These are phyloP conservation scores for Colletotrichum gloeosporioides DNA, from an alignment of 2,329 filamentous ascomycete genomes.

Conservation along the genomic window DNA sequence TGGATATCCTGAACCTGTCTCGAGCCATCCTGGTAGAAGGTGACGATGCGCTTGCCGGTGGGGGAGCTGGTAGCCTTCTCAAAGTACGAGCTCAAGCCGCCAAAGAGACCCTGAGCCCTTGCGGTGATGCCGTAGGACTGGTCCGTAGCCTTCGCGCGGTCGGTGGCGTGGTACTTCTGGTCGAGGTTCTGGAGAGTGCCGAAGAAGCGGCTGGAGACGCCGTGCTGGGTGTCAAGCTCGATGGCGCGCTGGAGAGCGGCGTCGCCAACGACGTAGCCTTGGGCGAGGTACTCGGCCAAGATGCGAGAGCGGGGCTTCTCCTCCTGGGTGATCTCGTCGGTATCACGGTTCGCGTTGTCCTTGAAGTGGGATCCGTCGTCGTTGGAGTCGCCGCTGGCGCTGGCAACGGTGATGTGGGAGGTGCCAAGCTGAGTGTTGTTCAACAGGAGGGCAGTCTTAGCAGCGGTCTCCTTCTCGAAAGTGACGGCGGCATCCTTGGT, in stretches of 20 bases:
- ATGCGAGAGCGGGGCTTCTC: slow-evolving; percentile 96
- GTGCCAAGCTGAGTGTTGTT: slow-evolving; percentile 95
- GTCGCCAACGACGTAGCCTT: slow-evolving; percentile 85
- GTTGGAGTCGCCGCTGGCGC: slow-evolving; percentile 67
- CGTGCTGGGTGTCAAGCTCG: slow-evolving; percentile 87
- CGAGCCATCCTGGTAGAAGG: slow-evolving; percentile 85
- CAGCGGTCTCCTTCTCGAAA: slow-evolving; percentile 96
- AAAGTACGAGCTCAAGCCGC: slow-evolving; percentile 85
- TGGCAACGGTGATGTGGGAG: slow-evolving; percentile 79
- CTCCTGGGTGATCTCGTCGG: slow-evolving; percentile 84
- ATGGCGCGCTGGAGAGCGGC: slow-evolving; percentile 82
- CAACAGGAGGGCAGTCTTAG: slow-evolving; percentile 94
- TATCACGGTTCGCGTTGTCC: slow-evolving; percentile 61
- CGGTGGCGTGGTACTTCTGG: slow-evolving; percentile 83
- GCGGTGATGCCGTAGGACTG: slow-evolving; percentile 81
- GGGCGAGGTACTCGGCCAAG: slow-evolving; percentile 93
- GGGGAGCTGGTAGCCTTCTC: slow-evolving; percentile 90
- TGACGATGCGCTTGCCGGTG: slow-evolving; percentile 84
- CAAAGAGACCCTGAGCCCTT: slow-evolving; percentile 69
- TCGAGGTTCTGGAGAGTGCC: slow-evolving; percentile 79
- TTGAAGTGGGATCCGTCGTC: slow-evolving; percentile 63
- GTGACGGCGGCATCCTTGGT: slow-evolving; percentile 88
- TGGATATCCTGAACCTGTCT: slow-evolving; percentile 96
- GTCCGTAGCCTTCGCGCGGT: slow-evolving; percentile 85
- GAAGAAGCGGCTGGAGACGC: slow-evolving; percentile 82